Conservation (phyloP, 345 rosid species). For the Salix exigua region DNA sequence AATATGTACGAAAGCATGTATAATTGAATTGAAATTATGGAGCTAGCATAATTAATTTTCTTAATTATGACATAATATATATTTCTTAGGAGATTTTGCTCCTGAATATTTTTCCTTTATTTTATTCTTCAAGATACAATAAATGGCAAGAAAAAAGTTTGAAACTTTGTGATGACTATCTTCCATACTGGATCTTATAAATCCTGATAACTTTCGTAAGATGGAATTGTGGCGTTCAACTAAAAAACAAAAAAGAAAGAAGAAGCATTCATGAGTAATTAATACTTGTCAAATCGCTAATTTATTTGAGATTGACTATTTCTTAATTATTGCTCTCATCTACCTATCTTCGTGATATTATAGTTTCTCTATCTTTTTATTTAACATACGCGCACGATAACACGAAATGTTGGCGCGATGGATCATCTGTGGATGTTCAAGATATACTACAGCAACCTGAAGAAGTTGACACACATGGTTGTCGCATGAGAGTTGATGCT, state of each 20-base stretch:
- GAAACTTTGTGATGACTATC: background rate
- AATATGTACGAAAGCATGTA: background rate
- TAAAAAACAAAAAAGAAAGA: too few species aligned
- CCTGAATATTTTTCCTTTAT: background rate
- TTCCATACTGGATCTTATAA: background rate
- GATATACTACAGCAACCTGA: background rate
- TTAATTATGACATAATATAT: background rate
- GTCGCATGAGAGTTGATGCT: constrained; percentile 25
- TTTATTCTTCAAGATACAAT: too few species aligned
- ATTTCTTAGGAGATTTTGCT: background rate
- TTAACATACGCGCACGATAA: background rate
- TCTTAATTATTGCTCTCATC: background rate
- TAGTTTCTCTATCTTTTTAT: background rate
- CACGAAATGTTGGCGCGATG: background rate
- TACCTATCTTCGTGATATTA: background rate
- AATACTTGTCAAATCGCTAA: background rate
- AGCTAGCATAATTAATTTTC: background rate
- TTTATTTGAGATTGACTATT: background rate
- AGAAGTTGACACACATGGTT: constrained; percentile 1
- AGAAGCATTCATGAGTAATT: background rate
- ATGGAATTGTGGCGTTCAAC: background rate
- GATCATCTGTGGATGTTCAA: background rate
- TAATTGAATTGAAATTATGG: background rate
- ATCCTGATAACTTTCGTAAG: background rate
- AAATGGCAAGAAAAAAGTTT: background rate